Conservation (phyloP, 176 grass and related monocot species). For the Aegilops bicornis region DNA sequence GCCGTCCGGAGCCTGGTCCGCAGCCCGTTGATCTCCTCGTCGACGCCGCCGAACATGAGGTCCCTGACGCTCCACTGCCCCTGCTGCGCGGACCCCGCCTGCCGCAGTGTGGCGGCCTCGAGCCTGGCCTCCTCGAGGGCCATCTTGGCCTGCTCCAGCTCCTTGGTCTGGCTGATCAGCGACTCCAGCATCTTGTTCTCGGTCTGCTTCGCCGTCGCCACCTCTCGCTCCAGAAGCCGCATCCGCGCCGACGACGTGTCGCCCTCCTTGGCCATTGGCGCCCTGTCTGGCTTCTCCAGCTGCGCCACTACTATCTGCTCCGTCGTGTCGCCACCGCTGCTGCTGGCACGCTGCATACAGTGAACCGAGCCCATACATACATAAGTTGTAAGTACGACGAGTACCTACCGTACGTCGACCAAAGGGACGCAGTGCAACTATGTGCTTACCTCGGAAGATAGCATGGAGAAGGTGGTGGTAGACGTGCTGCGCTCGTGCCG, state of each 20-base stretch:
- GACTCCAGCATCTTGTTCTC: slow-evolving; percentile 89
- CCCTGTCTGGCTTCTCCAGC: slow-evolving; percentile 25
- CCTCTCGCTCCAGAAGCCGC: slow-evolving; percentile 53
- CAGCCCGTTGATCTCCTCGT: slow-evolving; percentile 64
- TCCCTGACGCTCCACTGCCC: slow-evolving; percentile 50
- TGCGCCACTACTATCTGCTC: slow-evolving; percentile 14
- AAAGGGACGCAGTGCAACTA: too few relatives aligned
- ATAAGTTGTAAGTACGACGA: background rate
- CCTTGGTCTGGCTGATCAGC: slow-evolving; percentile 57
- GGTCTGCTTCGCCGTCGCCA: slow-evolving; percentile 54
- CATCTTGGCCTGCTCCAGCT: slow-evolving; percentile 84
- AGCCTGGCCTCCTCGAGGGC: slow-evolving; percentile 82
- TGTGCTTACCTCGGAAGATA: slow-evolving; percentile 16
- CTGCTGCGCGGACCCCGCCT: background rate
- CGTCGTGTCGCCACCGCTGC: background rate
- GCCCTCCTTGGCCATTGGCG: too few relatives aligned
- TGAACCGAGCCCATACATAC: background rate
- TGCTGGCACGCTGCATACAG: slow-evolving; percentile 18
- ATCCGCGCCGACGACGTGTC: background rate
- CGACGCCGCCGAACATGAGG: slow-evolving; percentile 55
- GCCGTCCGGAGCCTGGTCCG: slow-evolving; percentile 22
- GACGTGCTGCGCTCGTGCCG: slow-evolving; percentile 47
- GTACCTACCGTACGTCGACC: background rate
- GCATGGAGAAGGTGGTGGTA: slow-evolving; percentile 8
- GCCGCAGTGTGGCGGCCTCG: slow-evolving; percentile 38